Base-by-base conservation (phyloP, 257 asterid genomes). In the Nicotiana tabacum region DNA sequence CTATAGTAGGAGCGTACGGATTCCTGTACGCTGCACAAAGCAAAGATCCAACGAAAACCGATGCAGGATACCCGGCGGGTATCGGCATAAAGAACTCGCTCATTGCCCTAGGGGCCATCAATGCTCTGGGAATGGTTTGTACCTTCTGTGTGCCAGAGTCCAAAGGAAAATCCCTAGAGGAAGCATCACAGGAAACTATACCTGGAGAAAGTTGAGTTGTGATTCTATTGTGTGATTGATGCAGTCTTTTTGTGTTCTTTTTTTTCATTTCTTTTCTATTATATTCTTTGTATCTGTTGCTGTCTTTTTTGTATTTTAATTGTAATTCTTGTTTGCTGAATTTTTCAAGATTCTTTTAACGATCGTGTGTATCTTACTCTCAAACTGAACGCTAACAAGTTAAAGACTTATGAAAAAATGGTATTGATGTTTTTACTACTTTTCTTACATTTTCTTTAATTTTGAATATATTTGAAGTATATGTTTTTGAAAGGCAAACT, bases 1-100 rank as follows among this genome's bases (percentile, higher is more conserved):
- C 88, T 1, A 85, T 85, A 1, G 84, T 85, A 12, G 88, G 88
- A 16, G 88, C 86, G 0, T 85, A 79, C 21, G 86, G 86, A 0
- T 85, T 85, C 4, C 12, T 80, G 3, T 85, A 85, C 48, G 88
- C 88, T 1, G 82, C 88, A 1, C 88, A 83, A 82, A 80, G 15
- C 1, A 33, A 83, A 21, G 86, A 86, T 13, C 46, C 66, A 78
- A 48, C 9, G 0, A 86, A 80, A 81, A 80, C 84, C 0, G 84
- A 83, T 56, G 81, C 86, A 0, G 88, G 88, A 27, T 86, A 86
- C 6, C 88, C 88, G 0, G 5, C 81, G 0, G 86, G 88, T 3
- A 80, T 86, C 0, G 88, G 86, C 16, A 80, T 86, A 56, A 86
- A 84, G 69, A 83, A 86, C 53, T 79, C 88, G 0, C 46, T 86